phyloP scores from a whole-genome alignment of 2,329 filamentous ascomycete genomes.

The Diplocarpon rosae region DNA sequence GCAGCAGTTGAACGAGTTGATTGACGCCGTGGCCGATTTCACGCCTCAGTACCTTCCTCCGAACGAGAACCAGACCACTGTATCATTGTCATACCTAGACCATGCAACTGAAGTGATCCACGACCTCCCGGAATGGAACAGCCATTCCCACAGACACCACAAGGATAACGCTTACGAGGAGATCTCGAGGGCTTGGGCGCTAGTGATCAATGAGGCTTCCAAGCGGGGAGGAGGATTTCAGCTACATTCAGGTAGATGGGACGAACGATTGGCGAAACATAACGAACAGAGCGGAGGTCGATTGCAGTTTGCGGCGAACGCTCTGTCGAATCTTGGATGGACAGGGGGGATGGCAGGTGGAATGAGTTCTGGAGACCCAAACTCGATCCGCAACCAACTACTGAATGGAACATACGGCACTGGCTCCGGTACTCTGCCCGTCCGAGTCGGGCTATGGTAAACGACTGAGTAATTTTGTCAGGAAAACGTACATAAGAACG shows the following conservation, averaged over 20 bases:
- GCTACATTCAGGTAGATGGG: constrained; percentile 84
- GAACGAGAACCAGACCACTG: constrained; percentile 71
- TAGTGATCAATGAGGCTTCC: constrained; percentile 81
- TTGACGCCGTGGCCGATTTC: constrained; percentile 87
- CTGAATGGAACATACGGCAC: constrained; percentile 49
- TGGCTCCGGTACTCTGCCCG: constrained; percentile 30
- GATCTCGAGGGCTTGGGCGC: constrained; percentile 83
- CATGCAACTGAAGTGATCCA: constrained; percentile 86
- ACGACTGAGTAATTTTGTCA: constrained; percentile 1
- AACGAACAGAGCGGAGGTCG: constrained; percentile 78
- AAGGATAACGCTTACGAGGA: constrained; percentile 96
- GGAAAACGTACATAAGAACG: constrained; percentile 13
- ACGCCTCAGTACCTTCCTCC: constrained; percentile 93
- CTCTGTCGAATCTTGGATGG: constrained; percentile 70
- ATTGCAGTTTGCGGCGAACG: constrained; percentile 67
- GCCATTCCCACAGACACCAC: constrained; percentile 76
- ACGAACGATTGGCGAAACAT: constrained; percentile 76
- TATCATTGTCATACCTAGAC: constrained; percentile 79
- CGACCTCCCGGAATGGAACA: constrained; percentile 81
- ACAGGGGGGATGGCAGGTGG: constrained; percentile 39
- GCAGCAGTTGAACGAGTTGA: constrained; percentile 65
- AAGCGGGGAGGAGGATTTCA: constrained; percentile 88
- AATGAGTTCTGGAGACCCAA: constrained; percentile 31
- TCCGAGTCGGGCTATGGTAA: constrained; percentile 53
- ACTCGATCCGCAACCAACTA: constrained; percentile 51